Evolutionary conservation across 1,284 basidiomycete species (phyloP), one percentile per base, ranked within the genome.

Genomic region (Microbotryum scabiosae): DNA sequence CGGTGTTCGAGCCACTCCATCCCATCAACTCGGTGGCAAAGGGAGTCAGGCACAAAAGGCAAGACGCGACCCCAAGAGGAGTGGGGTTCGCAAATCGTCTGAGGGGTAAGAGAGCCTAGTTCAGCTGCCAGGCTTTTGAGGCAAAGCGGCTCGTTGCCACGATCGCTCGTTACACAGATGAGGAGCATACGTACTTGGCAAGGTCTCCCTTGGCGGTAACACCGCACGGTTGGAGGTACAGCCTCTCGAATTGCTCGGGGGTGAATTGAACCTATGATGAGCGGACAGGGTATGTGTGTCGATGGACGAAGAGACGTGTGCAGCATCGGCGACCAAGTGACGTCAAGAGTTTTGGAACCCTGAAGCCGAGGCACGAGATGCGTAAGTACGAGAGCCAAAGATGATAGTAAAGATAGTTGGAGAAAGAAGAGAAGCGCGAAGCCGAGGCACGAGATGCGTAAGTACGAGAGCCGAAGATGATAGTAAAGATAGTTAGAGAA

Each of bases 51-150:
- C 57, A 62, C 5, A 68, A 58, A 1, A 68, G 48, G 62, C 66
- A 68, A 0, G 57, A 60, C 1, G 64, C 66, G 51, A 68, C 44
- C 5, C 66, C 66, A 20, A 70, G 60, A 8, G 63, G 65, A 6
- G 68, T 71, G 0, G 70, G 70, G 56, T 71, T 71, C 18, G 60
- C 70, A 23, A 70, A 65, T 4, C 69, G 60, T 48, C 70, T 66
- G 47, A 55, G 3, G 51, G 54, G 47, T 59, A 43, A 48, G 52
- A 54, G 25, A 56, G 57, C 46, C 56, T 53, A n/a, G 47, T 52
- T 20, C 50, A 46, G 51, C 64, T 62, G 44, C 61, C 61, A 16
- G 57, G 10, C 36, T 41, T 62, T 56, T 62, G 61, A 21, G 63
- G 46, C 44, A 58, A 62, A 60, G 54, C 44, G 56, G 63, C 51